Evolutionary conservation across 2,329 filamentous ascomycete genomes (phyloP).

Genomic region (Fusarium cyanostomum): DNA sequence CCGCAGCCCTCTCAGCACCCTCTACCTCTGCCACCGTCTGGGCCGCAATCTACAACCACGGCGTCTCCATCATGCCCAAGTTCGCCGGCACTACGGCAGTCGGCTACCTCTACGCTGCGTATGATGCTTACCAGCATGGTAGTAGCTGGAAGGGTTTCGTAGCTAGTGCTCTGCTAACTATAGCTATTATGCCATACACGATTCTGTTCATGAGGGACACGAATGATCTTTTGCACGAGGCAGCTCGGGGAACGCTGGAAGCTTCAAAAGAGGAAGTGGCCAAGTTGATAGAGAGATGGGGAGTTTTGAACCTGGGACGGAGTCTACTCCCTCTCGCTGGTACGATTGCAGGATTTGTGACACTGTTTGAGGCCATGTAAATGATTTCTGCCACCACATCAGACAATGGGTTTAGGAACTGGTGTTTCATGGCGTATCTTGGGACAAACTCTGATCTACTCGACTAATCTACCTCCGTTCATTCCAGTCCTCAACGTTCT

Average conservation of each 20-base stretch:
- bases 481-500: not conserved
- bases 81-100: slow-evolving; percentile 46
- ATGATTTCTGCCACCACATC: not conserved
- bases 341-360: slow-evolving; percentile 37
- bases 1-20: slow-evolving; percentile 44
- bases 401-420: not conserved
- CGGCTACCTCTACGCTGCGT: slow-evolving; percentile 51
- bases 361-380: slow-evolving; percentile 33
- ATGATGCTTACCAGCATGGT: slow-evolving; percentile 41
- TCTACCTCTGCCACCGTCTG: slow-evolving; percentile 48
- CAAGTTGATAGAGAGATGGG: slow-evolving; percentile 37
- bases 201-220: slow-evolving; percentile 50
- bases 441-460: not conserved
- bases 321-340: slow-evolving; percentile 47
- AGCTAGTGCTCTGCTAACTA: slow-evolving; percentile 46
- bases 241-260: slow-evolving; percentile 31
- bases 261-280: slow-evolving; percentile 36
- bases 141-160: slow-evolving; percentile 48
- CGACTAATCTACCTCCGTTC: not conserved
- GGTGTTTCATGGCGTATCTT: not conserved
- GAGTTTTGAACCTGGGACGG: slow-evolving; percentile 44
- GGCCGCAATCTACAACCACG: slow-evolving; percentile 51
- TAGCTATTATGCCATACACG: slow-evolving; percentile 54
- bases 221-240: slow-evolving; percentile 46
- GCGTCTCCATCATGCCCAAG: slow-evolving; percentile 51